Conservation (phyloP, 345 rosid genomes). For the Physaria fendleri region DNA sequence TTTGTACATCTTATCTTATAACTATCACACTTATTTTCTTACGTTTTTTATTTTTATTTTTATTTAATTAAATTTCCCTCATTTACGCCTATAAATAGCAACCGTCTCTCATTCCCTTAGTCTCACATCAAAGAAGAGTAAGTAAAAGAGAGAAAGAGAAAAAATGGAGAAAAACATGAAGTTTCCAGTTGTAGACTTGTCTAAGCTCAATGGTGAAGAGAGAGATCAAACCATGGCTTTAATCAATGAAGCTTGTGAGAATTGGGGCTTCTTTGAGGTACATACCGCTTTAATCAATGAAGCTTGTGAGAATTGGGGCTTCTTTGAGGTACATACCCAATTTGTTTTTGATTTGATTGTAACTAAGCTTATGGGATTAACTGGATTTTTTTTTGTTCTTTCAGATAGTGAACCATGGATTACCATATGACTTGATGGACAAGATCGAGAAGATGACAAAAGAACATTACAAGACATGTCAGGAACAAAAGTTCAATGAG, state of each 20-base stretch:
- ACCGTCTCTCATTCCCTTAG: conserved; percentile 2
- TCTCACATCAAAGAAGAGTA: conserved; percentile 20
- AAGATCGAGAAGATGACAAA: conserved; percentile 62
- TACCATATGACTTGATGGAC: conserved; percentile 62
- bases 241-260: conserved; percentile 93
- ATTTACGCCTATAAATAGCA: conserved; percentile 55
- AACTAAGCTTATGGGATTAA: not conserved
- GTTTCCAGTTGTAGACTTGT: conserved; percentile 71
- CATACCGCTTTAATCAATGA: no score
- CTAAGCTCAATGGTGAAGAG: conserved; percentile 57
- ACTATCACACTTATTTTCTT: conserved; percentile 5
- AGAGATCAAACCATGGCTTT: conserved; percentile 55
- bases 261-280: conserved; percentile 99
- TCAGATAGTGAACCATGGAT: conserved; percentile 73
- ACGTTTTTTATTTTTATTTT: not conserved
- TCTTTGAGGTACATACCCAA: conserved; percentile 56
- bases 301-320: no score
- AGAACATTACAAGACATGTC: conserved; percentile 51
- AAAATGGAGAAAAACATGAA: conserved; percentile 28
- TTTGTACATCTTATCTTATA: conserved; percentile 22
- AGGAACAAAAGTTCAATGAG: conserved; percentile 62
- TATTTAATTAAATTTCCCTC: not conserved
- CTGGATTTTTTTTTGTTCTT: no score
- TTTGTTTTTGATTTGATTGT: not conserved
- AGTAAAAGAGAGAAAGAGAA: conserved; percentile 11